These are phyloP conservation scores for Pulveroboletus sp. DNA, from an alignment of 768 basidiomycete genomes.

Conservation along the genomic window DNA sequence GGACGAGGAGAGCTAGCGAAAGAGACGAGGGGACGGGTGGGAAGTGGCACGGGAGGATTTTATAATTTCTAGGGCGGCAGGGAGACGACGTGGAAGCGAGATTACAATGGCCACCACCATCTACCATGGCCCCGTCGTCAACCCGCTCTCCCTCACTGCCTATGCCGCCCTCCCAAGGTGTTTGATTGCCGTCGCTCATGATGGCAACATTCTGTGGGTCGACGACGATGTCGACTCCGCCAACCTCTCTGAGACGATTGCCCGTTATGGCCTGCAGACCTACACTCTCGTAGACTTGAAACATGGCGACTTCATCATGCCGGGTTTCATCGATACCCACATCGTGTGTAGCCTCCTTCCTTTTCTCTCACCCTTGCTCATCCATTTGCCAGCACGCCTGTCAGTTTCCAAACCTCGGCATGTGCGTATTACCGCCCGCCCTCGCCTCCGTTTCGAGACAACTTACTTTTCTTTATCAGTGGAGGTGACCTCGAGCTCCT, in stretches of 20 bases:
- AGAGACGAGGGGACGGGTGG: slow-evolving; percentile 26
- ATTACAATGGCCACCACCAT: slow-evolving; percentile 33
- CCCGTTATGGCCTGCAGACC: slow-evolving; percentile 41
- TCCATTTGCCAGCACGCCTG: slow-evolving; percentile 26
- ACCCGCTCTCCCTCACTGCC: slow-evolving; percentile 40
- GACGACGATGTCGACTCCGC: slow-evolving; percentile 50
- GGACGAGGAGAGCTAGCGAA: slow-evolving; percentile 14
- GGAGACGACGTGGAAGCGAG: not conserved
- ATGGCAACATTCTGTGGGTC: slow-evolving; percentile 69
- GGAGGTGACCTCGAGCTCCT: slow-evolving; percentile 85
- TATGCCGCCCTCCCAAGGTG: slow-evolving; percentile 48
- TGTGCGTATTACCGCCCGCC: slow-evolving; percentile 16
- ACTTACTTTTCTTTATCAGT: slow-evolving; percentile 33
- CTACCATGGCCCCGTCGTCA: slow-evolving; percentile 57
- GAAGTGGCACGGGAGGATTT: slow-evolving; percentile 35
- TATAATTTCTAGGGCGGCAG: slow-evolving; percentile 35
- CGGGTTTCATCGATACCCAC: slow-evolving; percentile 90
- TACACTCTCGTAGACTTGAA: slow-evolving; percentile 36
- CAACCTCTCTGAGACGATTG: slow-evolving; percentile 46
- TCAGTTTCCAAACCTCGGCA: slow-evolving; percentile 43
- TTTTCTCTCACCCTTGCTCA: not conserved
- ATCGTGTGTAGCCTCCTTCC: slow-evolving; percentile 48
- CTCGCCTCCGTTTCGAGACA: not conserved
- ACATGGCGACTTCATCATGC: slow-evolving; percentile 68
- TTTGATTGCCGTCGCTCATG: slow-evolving; percentile 46